phyloP scores from a whole-genome alignment of 345 rosid genomes.

The Iberis pinnata region DNA sequence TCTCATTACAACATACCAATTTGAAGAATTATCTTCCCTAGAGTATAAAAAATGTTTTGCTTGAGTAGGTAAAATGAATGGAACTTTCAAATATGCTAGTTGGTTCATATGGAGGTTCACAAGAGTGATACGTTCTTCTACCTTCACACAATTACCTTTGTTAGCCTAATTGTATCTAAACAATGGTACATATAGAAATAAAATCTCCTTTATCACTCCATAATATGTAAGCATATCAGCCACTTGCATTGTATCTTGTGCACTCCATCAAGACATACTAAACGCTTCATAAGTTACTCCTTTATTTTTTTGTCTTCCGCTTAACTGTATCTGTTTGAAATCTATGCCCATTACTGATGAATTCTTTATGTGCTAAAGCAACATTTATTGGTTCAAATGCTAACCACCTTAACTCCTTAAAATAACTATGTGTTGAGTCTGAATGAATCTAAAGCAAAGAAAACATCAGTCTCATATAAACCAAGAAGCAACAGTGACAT shows the following conservation, averaged over 20 bases:
- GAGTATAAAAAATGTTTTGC: neutral
- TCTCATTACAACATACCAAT: slow-evolving; percentile 1
- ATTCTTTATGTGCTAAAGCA: neutral
- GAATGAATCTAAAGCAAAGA: neutral
- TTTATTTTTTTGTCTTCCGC: too few relatives aligned
- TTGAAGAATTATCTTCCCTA: neutral
- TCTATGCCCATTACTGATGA: too few relatives aligned
- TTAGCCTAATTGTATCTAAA: neutral
- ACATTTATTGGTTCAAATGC: neutral
- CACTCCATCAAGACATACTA: too few relatives aligned
- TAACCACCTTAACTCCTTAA: neutral
- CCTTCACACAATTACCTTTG: neutral
- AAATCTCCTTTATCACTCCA: neutral
- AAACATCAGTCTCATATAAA: too few relatives aligned
- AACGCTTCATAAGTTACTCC: too few relatives aligned
- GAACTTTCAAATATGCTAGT: neutral
- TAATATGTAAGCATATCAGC: neutral
- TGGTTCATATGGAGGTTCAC: slow-evolving; percentile 1
- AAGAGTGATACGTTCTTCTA: neutral
- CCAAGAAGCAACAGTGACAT: too few relatives aligned
- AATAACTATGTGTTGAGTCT: neutral
- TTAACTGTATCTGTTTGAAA: too few relatives aligned
- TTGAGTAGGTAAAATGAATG: neutral
- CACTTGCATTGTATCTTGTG: neutral
- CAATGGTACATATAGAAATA: neutral